Evolutionary conservation across 2,329 filamentous ascomycete genomes (phyloP).

Genomic region (Aspergillus terreus): DNA sequence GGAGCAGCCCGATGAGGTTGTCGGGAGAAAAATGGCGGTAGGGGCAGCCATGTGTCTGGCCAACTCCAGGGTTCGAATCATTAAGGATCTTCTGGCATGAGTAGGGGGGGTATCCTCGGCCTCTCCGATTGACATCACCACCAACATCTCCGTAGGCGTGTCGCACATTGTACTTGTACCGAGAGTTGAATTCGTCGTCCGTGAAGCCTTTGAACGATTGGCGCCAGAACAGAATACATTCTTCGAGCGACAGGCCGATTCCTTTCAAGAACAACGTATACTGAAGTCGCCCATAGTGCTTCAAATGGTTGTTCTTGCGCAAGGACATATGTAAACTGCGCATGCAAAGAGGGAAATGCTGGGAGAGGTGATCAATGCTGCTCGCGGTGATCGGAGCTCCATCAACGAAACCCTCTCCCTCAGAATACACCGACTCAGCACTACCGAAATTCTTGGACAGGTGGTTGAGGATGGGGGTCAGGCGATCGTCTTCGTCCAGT

Average conservation of each 20-base stretch:
- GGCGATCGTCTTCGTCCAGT: slow-evolving; percentile 91
- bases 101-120: slow-evolving; percentile 83
- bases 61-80: slow-evolving; percentile 79
- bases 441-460: slow-evolving; percentile 95
- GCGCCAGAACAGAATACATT: slow-evolving; percentile 90
- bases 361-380: slow-evolving; percentile 73
- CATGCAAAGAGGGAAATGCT: slow-evolving; percentile 92
- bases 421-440: slow-evolving; percentile 77
- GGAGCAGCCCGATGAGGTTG: slow-evolving; percentile 73
- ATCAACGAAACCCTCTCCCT: slow-evolving; percentile 59
- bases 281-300: slow-evolving; percentile 88
- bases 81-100: slow-evolving; percentile 94
- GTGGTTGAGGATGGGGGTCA: slow-evolving; percentile 71
- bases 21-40: slow-evolving; percentile 90
- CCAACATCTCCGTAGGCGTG: slow-evolving; percentile 94
- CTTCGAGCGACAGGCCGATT: slow-evolving; percentile 86
- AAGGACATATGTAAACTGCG: slow-evolving; percentile 81
- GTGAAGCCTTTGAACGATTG: slow-evolving; percentile 78
- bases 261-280: slow-evolving; percentile 97
- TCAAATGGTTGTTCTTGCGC: slow-evolving; percentile 83
- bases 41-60: slow-evolving; percentile 92
- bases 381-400: slow-evolving; percentile 73
- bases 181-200: slow-evolving; percentile 94
- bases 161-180: slow-evolving; percentile 96
- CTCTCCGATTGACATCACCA: slow-evolving; percentile 81